Base-by-base conservation (phyloP, 2,329 filamentous ascomycete genomes). In the Arthrobotrys musiformis region DNA sequence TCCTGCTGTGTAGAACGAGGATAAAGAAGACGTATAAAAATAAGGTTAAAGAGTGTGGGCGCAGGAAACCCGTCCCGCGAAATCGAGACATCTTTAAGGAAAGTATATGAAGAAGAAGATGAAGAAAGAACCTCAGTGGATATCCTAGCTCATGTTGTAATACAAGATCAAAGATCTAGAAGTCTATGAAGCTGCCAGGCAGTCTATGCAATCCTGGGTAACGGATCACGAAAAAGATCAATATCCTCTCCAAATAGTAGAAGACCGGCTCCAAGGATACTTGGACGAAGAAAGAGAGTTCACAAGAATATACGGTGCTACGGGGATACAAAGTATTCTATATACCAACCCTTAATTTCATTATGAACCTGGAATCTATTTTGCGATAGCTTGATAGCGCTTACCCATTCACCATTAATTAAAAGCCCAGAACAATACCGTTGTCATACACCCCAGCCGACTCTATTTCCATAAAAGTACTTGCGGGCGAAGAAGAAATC, bases 41-140 rank as follows among this genome's bases (percentile, higher is more conserved):
- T 52, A 26, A 5, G 11, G 42, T 17, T 54, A 67, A 46, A 9
- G 62, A 67, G 19, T 11, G 54, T 61, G 30, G 28, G 24, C 13
- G 30, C 44, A 52, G 52, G 66, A 70, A 22, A 62, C 66, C 66
- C 17, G 66, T 48, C 66, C 35, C 56, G 66, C 54, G 24, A 8
- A 33, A 1, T 28, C 28, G 46, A 56, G 15, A 50, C 68, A 64
- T 72, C 22, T 33, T 72, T 35, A 48, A 48, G n/a, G 24, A 62
- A 4, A 35, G 50, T 28, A 7, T 42, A n/a, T 19, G 26, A 52
- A 40, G 19, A 13, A 54, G 50, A 5, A 5, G 56, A 70, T 33
- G n/a, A 8, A 17, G 22, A 54, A 22, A 28, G 15, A 42, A 19
- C n/a, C 30, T 33, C 30, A 46, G 26, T 5, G 6, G n/a, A 30